Conservation (phyloP, 2,329 filamentous ascomycete genomes). For the Penicillium crustosum region DNA sequence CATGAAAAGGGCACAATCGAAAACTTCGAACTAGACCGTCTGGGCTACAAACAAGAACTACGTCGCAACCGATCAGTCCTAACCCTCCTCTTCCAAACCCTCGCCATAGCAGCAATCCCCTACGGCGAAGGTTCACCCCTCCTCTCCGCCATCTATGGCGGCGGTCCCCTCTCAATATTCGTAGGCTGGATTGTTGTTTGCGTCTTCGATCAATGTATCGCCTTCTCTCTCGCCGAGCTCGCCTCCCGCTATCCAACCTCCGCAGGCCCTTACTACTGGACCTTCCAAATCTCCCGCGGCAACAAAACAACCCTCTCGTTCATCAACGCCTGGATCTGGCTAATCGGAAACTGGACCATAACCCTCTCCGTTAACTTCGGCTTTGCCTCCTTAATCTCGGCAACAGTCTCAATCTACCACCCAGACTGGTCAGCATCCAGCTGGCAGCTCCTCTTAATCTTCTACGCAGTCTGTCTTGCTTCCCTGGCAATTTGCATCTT, state of each 20-base stretch:
- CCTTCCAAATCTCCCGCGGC: constrained; percentile 49
- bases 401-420: constrained; percentile 55
- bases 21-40: constrained; percentile 37
- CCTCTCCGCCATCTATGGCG: constrained; percentile 45
- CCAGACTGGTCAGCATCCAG: constrained; percentile 53
- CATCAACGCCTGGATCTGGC: constrained; percentile 55
- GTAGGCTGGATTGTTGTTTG: constrained; percentile 58
- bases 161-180: constrained; percentile 57
- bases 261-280: constrained; percentile 56
- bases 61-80: constrained; percentile 59
- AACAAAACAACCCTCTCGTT: constrained; percentile 52
- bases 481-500: constrained; percentile 66
- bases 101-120: constrained; percentile 62
- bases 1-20: constrained; percentile 23
- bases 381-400: constrained; percentile 56
- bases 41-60: constrained; percentile 61
- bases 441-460: constrained; percentile 71
- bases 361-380: constrained; percentile 57
- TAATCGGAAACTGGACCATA: constrained; percentile 55
- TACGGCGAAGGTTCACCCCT: constrained; percentile 50
- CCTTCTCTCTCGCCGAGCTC: constrained; percentile 53
- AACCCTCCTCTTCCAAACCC: constrained; percentile 60
- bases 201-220: constrained; percentile 54
- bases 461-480: constrained; percentile 65
- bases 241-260: constrained; percentile 55